Evolutionary conservation across 2,329 filamentous ascomycete genomes (phyloP).

Genomic region (Penicillium aurantiogriseum): DNA sequence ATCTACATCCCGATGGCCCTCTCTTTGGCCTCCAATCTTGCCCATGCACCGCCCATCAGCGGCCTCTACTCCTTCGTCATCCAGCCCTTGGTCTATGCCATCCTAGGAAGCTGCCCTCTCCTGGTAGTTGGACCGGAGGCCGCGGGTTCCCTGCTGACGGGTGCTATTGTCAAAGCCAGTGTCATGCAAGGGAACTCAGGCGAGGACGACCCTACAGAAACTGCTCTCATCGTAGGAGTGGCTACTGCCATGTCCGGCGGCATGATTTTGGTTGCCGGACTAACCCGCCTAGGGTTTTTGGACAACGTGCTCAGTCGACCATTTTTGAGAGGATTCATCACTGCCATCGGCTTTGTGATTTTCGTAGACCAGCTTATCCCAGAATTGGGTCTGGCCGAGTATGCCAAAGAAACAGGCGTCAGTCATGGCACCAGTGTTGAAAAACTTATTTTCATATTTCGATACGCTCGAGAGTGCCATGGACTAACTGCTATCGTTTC

Average conservation of each 20-base stretch:
- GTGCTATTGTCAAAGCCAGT: slow-evolving; percentile 76
- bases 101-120: slow-evolving; percentile 86
- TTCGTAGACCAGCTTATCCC: slow-evolving; percentile 92
- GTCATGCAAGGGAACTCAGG: slow-evolving; percentile 66
- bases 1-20: slow-evolving; percentile 98
- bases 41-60: slow-evolving; percentile 88
- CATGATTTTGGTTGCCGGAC: slow-evolving; percentile 81
- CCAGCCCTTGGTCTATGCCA: slow-evolving; percentile 84
- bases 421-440: slow-evolving; percentile 82
- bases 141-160: slow-evolving; percentile 84
- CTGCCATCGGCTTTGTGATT: slow-evolving; percentile 93
- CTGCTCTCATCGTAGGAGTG: slow-evolving; percentile 82
- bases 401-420: slow-evolving; percentile 62
- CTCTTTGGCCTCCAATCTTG: slow-evolving; percentile 87
- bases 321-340: slow-evolving; percentile 93
- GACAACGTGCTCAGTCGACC: slow-evolving; percentile 92
- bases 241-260: slow-evolving; percentile 84
- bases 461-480: slow-evolving; percentile 66
- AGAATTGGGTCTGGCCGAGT: slow-evolving; percentile 71
- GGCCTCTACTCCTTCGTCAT: slow-evolving; percentile 93
- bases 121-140: slow-evolving; percentile 96
- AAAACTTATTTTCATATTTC: slow-evolving; percentile 76
- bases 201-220: slow-evolving; percentile 66
- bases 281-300: slow-evolving; percentile 83
- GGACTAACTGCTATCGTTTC: slow-evolving; percentile 73